Conservation (phyloP, 2,329 filamentous ascomycete species). For the Fusarium goolgardi region DNA sequence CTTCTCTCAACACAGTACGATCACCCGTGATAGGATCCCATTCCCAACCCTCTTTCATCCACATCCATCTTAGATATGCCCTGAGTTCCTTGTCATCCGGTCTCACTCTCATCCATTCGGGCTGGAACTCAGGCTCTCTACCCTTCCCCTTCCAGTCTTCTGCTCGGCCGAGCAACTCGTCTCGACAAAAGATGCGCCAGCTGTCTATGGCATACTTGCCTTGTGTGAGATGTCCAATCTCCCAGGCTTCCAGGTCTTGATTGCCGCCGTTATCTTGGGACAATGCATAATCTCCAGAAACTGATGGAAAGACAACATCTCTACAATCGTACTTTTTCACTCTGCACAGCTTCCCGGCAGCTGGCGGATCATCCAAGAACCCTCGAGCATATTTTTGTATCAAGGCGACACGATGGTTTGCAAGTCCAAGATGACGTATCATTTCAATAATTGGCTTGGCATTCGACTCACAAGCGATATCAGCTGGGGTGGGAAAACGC, state of each 20-base stretch:
- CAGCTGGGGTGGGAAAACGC: conserved; percentile 73
- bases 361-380: conserved; percentile 75
- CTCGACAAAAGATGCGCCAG: conserved; percentile 94
- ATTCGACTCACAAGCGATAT: conserved; percentile 67
- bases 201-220: conserved; percentile 87
- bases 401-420: conserved; percentile 72
- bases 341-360: conserved; percentile 63
- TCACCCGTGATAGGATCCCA: conserved; percentile 82
- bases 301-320: conserved; percentile 44
- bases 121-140: conserved; percentile 69
- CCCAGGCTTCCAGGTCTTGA: conserved; percentile 68
- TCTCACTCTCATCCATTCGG: conserved; percentile 90
- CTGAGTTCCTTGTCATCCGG: conserved; percentile 90
- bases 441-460: conserved; percentile 65
- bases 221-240: conserved; percentile 86
- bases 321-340: conserved; percentile 62
- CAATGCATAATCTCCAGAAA: not conserved
- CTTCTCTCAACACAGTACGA: conserved; percentile 62
- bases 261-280: conserved; percentile 8
- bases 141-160: conserved; percentile 73
- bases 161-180: conserved; percentile 75
- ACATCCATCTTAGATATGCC: conserved; percentile 89
- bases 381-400: conserved; percentile 76
- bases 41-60: conserved; percentile 85
- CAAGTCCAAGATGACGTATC: conserved; percentile 78